Evolutionary conservation across 169 alveolate genomes (phyloP).

Genomic region (Amoebophrya sp.): DNA sequence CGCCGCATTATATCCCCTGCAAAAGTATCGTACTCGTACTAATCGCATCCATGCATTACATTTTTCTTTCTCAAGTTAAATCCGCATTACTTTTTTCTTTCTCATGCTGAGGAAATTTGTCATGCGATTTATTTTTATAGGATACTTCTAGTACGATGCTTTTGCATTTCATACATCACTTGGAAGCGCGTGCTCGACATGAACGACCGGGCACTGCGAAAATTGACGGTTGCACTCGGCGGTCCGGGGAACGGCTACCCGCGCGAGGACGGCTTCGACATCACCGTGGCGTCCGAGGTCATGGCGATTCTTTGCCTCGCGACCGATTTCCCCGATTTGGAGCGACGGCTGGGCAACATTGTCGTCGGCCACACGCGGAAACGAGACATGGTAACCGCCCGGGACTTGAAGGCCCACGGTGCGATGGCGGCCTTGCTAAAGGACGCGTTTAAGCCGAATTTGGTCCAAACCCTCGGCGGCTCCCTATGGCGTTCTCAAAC

Average conservation of each 20-base stretch:
- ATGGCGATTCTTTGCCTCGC: slow-evolving; percentile 37
- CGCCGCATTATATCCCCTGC: no score
- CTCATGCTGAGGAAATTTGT: no score
- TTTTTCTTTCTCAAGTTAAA: no score
- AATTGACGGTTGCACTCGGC: slow-evolving; percentile 15
- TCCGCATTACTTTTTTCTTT: no score
- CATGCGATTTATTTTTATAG: no score
- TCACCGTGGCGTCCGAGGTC: slow-evolving; percentile 23
- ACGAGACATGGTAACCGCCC: slow-evolving; percentile 29
- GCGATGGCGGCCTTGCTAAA: slow-evolving; percentile 35
- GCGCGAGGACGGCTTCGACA: background rate
- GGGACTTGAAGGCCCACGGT: slow-evolving; percentile 18
- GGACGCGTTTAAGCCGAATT: slow-evolving; percentile 33
- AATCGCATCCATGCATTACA: no score
- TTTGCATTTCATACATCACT: no score
- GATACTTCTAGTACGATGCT: no score
- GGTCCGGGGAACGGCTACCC: background rate
- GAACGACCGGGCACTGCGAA: slow-evolving; percentile 36
- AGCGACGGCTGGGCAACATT: slow-evolving; percentile 7
- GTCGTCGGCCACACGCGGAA: background rate
- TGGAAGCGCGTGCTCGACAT: slow-evolving; percentile 27
- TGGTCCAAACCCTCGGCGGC: slow-evolving; percentile 36
- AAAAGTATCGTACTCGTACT: no score
- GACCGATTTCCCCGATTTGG: slow-evolving; percentile 10
- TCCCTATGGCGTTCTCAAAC: no score